These are phyloP conservation scores for Eucalyptus cladocalyx DNA, from an alignment of 345 rosid genomes.

Conservation along the genomic window DNA sequence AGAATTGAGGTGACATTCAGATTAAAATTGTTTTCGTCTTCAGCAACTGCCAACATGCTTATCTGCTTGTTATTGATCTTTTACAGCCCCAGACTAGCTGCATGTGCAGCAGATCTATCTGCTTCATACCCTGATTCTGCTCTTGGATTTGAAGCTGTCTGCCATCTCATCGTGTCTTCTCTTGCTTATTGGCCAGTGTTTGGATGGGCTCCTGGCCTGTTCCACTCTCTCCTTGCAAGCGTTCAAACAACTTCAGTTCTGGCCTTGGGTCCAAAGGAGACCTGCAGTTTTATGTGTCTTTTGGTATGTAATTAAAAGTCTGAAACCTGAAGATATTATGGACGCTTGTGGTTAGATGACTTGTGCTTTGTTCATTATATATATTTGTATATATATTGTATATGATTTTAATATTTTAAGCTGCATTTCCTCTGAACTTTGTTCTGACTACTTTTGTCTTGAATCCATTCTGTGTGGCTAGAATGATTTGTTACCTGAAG, in stretches of 20 bases:
- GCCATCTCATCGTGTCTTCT: slow-evolving; percentile 88
- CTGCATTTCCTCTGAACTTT: not conserved
- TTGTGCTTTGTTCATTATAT: not conserved
- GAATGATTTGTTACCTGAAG: slow-evolving; percentile 93
- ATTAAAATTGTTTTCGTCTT: not conserved
- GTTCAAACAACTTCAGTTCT: slow-evolving; percentile 60
- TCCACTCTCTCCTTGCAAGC: slow-evolving; percentile 66
- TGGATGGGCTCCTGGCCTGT: slow-evolving; percentile 97
- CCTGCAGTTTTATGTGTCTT: slow-evolving; percentile 87
- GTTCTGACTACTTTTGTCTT: slow-evolving; percentile 3
- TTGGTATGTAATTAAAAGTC: slow-evolving; percentile 43
- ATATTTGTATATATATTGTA: not conserved
- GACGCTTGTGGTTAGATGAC: not conserved
- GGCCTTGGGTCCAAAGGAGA: slow-evolving; percentile 94
- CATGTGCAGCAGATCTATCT: slow-evolving; percentile 90
- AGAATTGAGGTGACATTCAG: slow-evolving; percentile 65
- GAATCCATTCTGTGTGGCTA: slow-evolving; percentile 24
- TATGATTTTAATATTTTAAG: not conserved
- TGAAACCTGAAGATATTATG: not conserved
- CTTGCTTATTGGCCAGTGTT: slow-evolving; percentile 90
- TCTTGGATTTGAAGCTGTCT: slow-evolving; percentile 89
- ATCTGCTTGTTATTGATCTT: not conserved
- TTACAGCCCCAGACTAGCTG: slow-evolving; percentile 94
- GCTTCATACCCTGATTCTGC: slow-evolving; percentile 83
- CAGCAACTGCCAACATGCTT: not conserved